These are phyloP conservation scores for Aspergillus persii DNA, from an alignment of 2,329 filamentous ascomycete genomes.

Conservation along the genomic window DNA sequence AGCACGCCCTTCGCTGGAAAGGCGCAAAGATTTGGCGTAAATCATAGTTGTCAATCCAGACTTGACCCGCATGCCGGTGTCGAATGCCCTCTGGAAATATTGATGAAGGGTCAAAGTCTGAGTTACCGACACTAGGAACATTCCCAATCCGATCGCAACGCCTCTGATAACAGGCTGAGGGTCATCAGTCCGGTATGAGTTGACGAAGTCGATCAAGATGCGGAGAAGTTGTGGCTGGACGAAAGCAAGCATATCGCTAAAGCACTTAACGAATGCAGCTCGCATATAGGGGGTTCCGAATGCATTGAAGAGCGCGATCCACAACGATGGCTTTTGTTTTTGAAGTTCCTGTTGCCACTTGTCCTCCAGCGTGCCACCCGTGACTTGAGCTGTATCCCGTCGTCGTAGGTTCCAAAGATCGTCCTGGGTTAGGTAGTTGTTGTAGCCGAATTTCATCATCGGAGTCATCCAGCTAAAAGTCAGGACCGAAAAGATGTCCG, in stretches of 20 bases:
- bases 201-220: conserved; percentile 77
- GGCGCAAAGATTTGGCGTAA: conserved; percentile 82
- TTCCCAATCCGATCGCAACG: conserved; percentile 80
- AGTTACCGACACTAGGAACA: conserved; percentile 83
- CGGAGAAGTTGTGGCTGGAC: conserved; percentile 87
- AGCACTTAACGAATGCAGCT: conserved; percentile 82
- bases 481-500: conserved; percentile 86
- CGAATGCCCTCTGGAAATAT: conserved; percentile 94
- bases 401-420: conserved; percentile 91
- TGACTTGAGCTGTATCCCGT: conserved; percentile 73
- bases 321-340: conserved; percentile 75
- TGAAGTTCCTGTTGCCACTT: conserved; percentile 75
- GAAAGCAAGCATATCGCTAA: conserved; percentile 83
- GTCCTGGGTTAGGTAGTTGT: conserved; percentile 85
- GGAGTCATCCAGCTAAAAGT: conserved; percentile 99
- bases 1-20: conserved; percentile 90
- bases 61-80: conserved; percentile 96
- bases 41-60: conserved; percentile 85
- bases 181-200: conserved; percentile 64
- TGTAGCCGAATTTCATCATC: conserved; percentile 93
- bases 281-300: conserved; percentile 82
- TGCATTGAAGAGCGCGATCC: conserved; percentile 78
- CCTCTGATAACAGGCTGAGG: conserved; percentile 80
- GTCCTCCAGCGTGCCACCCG: conserved; percentile 66
- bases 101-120: conserved; percentile 93